phyloP scores from a whole-genome alignment of 305 asterid species.

The Fraxinus platypoda region DNA sequence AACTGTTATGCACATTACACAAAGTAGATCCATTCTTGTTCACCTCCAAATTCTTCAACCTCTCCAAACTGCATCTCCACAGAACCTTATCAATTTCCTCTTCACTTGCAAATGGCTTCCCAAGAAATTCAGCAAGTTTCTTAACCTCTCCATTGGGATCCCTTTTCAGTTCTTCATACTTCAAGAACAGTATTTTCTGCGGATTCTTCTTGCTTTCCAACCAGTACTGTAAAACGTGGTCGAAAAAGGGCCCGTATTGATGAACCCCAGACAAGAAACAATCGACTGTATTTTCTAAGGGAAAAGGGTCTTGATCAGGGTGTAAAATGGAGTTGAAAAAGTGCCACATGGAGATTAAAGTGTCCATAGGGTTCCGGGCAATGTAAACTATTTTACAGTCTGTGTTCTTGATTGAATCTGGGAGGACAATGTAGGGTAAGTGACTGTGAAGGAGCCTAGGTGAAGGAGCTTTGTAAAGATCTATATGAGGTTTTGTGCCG shows the following conservation, averaged over 20 bases:
- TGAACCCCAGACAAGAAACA: constrained; percentile 45
- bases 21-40: constrained; percentile 38
- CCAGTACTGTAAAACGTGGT: constrained; percentile 51
- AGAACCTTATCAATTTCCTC: constrained; percentile 35
- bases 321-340: constrained; percentile 46
- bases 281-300: constrained; percentile 44
- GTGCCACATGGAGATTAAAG: constrained; percentile 48
- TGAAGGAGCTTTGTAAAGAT: constrained; percentile 28
- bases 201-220: constrained; percentile 40
- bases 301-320: constrained; percentile 36
- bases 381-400: constrained; percentile 48
- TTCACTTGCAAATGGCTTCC: constrained; percentile 34
- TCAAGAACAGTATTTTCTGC: constrained; percentile 42
- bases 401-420: constrained; percentile 37
- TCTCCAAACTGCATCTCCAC: constrained; percentile 49
- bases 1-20: constrained; percentile 35
- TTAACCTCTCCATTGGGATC: constrained; percentile 38
- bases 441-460: constrained; percentile 55
- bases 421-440: constrained; percentile 40
- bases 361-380: constrained; percentile 58
- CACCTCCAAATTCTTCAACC: constrained; percentile 48
- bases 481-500: constrained; percentile 36
- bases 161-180: constrained; percentile 42
- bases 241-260: constrained; percentile 47
- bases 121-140: constrained; percentile 44